These are phyloP conservation scores for Taiozyma sp. DNA, from an alignment of 1,139 yeast genomes.

Conservation along the genomic window DNA sequence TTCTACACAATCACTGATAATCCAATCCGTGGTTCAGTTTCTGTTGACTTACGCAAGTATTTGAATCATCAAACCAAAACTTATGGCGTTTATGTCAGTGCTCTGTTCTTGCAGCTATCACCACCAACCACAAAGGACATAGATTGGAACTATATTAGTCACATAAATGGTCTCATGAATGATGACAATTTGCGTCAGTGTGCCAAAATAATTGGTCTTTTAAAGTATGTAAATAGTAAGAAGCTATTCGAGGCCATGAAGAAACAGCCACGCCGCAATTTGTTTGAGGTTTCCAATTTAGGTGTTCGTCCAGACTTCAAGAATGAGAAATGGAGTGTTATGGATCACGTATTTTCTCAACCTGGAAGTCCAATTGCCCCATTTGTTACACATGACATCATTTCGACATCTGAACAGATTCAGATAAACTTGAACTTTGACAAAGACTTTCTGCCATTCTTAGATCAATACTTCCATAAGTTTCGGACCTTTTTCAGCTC, in stretches of 20 bases:
- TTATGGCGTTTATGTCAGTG: not conserved
- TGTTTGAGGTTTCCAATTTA: slow-evolving; percentile 1
- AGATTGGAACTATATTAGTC: not conserved
- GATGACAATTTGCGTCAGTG: not conserved
- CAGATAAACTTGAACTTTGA: not conserved
- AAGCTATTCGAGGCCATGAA: not conserved
- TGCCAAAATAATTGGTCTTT: not conserved
- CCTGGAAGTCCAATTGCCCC: not conserved
- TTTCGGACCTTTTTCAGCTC: not conserved
- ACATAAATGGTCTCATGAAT: not conserved
- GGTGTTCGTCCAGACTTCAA: not conserved
- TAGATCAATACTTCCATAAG: not conserved
- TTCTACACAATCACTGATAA: not conserved
- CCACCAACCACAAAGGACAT: not conserved
- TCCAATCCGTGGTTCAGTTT: not conserved
- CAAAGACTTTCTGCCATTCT: not conserved
- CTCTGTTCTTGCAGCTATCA: not conserved
- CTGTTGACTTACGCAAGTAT: not conserved
- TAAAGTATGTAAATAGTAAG: not conserved
- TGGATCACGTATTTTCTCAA: slow-evolving; percentile 1
- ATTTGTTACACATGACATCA: not conserved
- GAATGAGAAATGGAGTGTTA: not conserved
- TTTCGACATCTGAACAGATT: not conserved
- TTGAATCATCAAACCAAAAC: not conserved
- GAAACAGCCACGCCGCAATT: not conserved